These are phyloP conservation scores for Bacidia rubella DNA, from an alignment of 495 filamentous ascomycete genomes.

Conservation along the genomic window DNA sequence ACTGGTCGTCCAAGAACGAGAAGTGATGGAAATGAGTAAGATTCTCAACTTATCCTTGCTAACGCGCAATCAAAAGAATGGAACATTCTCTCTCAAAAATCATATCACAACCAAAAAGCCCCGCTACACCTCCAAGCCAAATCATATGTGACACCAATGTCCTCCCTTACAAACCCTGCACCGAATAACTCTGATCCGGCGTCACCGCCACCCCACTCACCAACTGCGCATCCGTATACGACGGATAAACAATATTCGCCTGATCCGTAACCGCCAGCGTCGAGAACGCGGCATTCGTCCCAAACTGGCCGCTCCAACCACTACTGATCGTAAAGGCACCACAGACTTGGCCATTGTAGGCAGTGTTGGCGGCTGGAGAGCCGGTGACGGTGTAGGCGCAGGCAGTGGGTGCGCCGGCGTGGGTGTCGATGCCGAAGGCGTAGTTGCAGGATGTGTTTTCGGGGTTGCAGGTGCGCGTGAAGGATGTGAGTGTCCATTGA, in stretches of 20 bases:
- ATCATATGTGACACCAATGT: no score
- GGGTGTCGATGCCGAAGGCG: constrained; percentile 33
- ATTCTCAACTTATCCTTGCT: no score
- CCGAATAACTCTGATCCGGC: constrained; percentile 43
- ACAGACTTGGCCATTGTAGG: constrained; percentile 28
- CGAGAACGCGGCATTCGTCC: constrained; percentile 37
- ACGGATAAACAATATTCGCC: constrained; percentile 33
- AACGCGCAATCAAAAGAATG: no score
- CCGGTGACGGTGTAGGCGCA: constrained; percentile 32
- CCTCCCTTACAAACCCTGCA: no score
- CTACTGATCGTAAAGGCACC: constrained; percentile 38
- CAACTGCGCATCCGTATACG: constrained; percentile 34
- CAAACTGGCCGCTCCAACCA: constrained; percentile 43
- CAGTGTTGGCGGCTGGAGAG: constrained; percentile 26
- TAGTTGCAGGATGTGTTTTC: constrained; percentile 33
- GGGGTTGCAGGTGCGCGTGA: constrained; percentile 35
- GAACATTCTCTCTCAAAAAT: no score
- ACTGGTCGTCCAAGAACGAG: no score
- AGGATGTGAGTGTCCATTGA: constrained; percentile 35
- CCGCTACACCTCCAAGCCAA: no score
- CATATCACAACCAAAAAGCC: no score
- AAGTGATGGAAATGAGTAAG: no score
- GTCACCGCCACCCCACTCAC: constrained; percentile 31
- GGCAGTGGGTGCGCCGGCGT: constrained; percentile 18
- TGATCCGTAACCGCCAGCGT: constrained; percentile 36